Evolutionary conservation across 192 early-diverging fungal species (phyloP), one percentile per base, ranked within the genome.

Genomic region (Backusella sp.): DNA sequence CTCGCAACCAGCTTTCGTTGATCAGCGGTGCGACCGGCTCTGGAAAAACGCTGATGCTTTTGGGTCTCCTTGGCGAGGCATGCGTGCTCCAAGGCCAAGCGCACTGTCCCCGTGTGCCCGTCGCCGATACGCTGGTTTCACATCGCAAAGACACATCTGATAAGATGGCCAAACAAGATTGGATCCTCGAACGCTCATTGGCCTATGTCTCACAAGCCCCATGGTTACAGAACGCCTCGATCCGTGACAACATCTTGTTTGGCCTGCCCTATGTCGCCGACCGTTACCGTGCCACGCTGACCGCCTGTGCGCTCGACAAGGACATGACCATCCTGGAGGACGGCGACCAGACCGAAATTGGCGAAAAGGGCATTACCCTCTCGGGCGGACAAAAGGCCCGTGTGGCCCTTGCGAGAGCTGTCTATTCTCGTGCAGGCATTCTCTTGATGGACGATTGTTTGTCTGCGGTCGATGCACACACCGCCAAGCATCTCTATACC

Each of bases 371-470:
- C 21, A 85, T 95, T 14, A 92, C 91, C 0, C 85, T 97, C n/a
- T 93, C 91, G 23, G 96, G 96, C 34, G 95, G 94, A 11, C 96
- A 98, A 83, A 97, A 96, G 83, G 92, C 92, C 72, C 84, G 96
- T 35, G 89, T 99, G 37, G 83, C 94, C 0, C 86, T 98, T 26
- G 96, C 95, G 1, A 87, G 97, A 17, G 96, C 96, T 12, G 88
- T 97, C 14, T 98, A 97, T 78, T 88, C 86, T 41, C 72, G 84
- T n/a, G 88, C 91, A 1, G 83, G 86, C 6, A 86, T 86, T 41
- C 76, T 97, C 32, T 70, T 97, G 3, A 87, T 96, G 73, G 96
- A 98, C 83, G 96, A 97, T 80, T 92, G 90, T 52, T 86, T 98
- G 30, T 93, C 92, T 1, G 96, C 97, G 6, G 96, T 99, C 0